Evolutionary conservation across 1,139 yeast genomes (phyloP).

Genomic region (Suhomyces anneliseae): DNA sequence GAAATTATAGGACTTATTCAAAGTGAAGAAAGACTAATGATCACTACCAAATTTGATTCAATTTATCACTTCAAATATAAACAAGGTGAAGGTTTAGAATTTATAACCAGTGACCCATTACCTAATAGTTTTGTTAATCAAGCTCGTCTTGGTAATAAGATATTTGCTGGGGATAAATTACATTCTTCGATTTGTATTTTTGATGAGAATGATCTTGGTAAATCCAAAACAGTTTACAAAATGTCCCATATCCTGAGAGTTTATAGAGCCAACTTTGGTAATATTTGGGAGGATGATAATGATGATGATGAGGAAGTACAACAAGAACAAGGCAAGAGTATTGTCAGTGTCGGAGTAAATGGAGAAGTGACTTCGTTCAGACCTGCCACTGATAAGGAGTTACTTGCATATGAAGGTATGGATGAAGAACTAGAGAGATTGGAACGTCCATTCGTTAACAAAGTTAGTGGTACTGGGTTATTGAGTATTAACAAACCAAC

Average conservation of each 20-base stretch:
- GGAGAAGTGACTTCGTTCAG: conserved; percentile 46
- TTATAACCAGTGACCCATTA: conserved; percentile 34
- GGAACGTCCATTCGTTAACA: conserved; percentile 37
- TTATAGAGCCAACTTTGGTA: conserved; percentile 28
- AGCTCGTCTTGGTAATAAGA: conserved; percentile 24
- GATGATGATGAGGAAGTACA: background rate
- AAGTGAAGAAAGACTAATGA: conserved; percentile 17
- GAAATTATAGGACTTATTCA: conserved; percentile 34
- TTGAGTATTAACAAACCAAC: conserved; percentile 38
- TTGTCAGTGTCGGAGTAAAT: conserved; percentile 47
- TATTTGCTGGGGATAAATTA: conserved; percentile 42
- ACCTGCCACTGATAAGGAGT: conserved; percentile 13
- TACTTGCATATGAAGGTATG: conserved; percentile 5
- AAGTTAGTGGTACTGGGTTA: conserved; percentile 44
- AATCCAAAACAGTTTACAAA: conserved; percentile 16
- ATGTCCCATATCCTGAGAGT: conserved; percentile 48
- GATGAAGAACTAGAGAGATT: conserved; percentile 22
- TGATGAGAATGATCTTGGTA: conserved; percentile 13
- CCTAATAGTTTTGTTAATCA: conserved; percentile 43
- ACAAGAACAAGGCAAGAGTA: conserved; percentile 4
- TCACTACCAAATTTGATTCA: conserved; percentile 46
- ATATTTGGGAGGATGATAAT: conserved; percentile 30
- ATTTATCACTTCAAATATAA: conserved; percentile 27
- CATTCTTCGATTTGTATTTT: conserved; percentile 40
- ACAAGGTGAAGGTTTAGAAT: conserved; percentile 11